A percentile compares a stretch with the other conserved stretches of the same genome.
Conservation (phyloP, 257 asterid species). For the Solanum paucissectum region DNA sequence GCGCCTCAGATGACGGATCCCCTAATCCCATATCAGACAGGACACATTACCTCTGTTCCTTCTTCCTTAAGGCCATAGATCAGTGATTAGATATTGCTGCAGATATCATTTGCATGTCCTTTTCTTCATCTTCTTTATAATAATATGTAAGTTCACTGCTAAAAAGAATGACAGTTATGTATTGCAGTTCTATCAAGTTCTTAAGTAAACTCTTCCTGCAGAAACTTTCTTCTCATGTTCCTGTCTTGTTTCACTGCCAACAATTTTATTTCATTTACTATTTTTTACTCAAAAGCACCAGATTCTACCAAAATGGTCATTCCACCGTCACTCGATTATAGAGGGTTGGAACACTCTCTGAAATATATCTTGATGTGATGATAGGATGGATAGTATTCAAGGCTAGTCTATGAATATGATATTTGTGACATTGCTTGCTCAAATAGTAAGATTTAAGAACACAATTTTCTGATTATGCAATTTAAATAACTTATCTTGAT, state of each 20-base stretch:
- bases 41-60: constrained; percentile 45
- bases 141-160: background rate
- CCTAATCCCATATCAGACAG: constrained; percentile 37
- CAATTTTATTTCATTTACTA: background rate
- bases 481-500: background rate
- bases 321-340: too few relatives aligned
- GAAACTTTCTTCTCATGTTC: background rate
- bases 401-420: background rate
- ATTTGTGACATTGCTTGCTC: too few relatives aligned
- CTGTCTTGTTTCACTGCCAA: background rate
- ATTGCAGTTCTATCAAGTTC: background rate
- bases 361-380: too few relatives aligned
- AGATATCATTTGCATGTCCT: background rate
- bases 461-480: too few relatives aligned
- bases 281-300: background rate
- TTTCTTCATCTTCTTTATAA: background rate
- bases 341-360: too few relatives aligned
- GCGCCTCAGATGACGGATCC: constrained; percentile 39
- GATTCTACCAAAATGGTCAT: background rate
- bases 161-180: background rate
- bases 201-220: background rate
- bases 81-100: constrained; percentile 23
- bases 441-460: background rate
- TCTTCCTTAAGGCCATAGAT: constrained; percentile 41
- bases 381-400: background rate